Evolutionary conservation across 768 basidiomycete genomes (phyloP).

Genomic region (Trametes sanguinea): DNA sequence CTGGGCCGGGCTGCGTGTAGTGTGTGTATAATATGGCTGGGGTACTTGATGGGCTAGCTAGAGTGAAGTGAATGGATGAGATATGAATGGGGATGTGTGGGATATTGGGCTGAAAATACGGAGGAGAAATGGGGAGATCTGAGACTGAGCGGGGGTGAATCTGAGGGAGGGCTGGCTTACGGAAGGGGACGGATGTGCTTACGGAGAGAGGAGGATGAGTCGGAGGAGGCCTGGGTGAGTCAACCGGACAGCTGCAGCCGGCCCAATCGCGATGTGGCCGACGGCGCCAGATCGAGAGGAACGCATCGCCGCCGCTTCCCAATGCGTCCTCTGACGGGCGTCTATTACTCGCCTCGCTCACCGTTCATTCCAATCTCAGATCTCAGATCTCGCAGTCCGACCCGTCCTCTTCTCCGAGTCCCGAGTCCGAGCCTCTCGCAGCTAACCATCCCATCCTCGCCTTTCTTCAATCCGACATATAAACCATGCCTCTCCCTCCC

Average conservation of each 20-base stretch:
- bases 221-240: conserved; percentile 15
- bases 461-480: conserved; percentile 17
- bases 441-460: background rate
- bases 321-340: background rate
- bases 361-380: conserved; percentile 21
- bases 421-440: background rate
- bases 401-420: conserved; percentile 6
- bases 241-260: background rate
- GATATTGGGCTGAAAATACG: background rate
- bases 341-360: conserved; percentile 13
- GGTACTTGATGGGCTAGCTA: too few relatives aligned
- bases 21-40: too few relatives aligned
- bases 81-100: too few relatives aligned
- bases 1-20: too few relatives aligned
- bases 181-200: conserved; percentile 9
- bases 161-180: background rate
- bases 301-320: conserved; percentile 11
- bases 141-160: background rate
- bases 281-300: background rate
- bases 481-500: conserved; percentile 10
- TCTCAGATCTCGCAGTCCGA: conserved; percentile 21
- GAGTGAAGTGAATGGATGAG: too few relatives aligned
- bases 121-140: conserved; percentile 7
- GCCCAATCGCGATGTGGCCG: conserved; percentile 13
- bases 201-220: conserved; percentile 10